Percentiles rank a stretch among this genome's conserved stretches.
Evolutionary conservation across 371 early-diverging fungal species (phyloP).

Genomic region (Mucor circinelloides): DNA sequence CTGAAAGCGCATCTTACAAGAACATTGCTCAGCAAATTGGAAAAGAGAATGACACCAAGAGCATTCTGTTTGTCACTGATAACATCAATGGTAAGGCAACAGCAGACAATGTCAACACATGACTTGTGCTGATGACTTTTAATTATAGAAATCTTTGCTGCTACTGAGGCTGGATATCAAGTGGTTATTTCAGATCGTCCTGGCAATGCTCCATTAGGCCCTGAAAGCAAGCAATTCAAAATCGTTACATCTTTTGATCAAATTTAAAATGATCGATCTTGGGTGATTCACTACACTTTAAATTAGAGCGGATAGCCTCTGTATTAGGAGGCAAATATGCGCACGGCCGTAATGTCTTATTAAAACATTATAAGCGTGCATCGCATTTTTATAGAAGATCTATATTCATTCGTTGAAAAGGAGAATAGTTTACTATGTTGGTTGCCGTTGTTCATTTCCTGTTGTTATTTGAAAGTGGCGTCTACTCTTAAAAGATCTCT

Average conservation of each 20-base stretch:
- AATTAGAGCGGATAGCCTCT: no score
- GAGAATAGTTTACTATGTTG: no score
- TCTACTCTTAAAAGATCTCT: no score
- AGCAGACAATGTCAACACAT: background rate
- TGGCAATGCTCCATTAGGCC: slow-evolving; percentile 69
- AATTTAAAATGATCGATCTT: slow-evolving; percentile 23
- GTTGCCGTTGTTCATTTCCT: no score
- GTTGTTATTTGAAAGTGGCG: no score
- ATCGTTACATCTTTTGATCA: slow-evolving; percentile 47
- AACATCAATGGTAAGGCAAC: slow-evolving; percentile 70
- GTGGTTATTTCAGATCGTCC: slow-evolving; percentile 75
- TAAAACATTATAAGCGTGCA: no score
- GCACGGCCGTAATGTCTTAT: no score
- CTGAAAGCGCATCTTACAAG: slow-evolving; percentile 67
- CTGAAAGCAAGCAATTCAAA: slow-evolving; percentile 34
- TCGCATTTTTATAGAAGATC: no score
- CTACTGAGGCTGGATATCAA: slow-evolving; percentile 73
- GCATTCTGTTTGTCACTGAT: slow-evolving; percentile 86
- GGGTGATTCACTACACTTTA: no score
- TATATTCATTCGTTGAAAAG: no score
- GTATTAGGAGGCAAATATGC: no score
- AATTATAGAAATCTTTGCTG: slow-evolving; percentile 78
- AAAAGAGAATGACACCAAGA: slow-evolving; percentile 34
- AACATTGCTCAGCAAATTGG: slow-evolving; percentile 75
- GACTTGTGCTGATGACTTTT: background rate